phyloP scores from a whole-genome alignment of 2,329 filamentous ascomycete genomes.

The Penicillium sp. region DNA sequence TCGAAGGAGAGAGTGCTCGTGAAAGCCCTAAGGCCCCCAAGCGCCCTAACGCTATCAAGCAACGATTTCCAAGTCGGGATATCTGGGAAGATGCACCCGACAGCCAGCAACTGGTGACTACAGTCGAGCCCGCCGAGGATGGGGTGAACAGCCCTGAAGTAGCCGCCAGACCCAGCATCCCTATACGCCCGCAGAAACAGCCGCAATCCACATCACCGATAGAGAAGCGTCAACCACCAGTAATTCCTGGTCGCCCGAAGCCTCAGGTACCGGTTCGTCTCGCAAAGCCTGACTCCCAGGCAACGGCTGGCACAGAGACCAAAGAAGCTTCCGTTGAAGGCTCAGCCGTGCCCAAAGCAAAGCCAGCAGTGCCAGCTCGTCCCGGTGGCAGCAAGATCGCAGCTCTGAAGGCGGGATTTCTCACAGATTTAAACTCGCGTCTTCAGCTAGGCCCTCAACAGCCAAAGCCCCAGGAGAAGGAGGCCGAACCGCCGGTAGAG shows the following conservation, averaged over 20 bases:
- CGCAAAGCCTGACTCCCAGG: conserved; percentile 49
- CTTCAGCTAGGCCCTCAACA: conserved; percentile 82
- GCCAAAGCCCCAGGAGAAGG: conserved; percentile 70
- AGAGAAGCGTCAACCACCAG: conserved; percentile 53
- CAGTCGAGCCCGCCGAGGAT: conserved; percentile 55
- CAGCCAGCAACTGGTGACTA: conserved; percentile 76
- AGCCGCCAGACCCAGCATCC: conserved; percentile 35
- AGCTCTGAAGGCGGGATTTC: conserved; percentile 84
- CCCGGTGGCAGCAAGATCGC: conserved; percentile 85
- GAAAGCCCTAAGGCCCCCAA: conserved; percentile 27
- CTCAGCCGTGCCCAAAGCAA: conserved; percentile 60
- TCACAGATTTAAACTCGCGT: conserved; percentile 89
- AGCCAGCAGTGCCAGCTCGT: conserved; percentile 78
- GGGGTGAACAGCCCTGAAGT: conserved; percentile 45
- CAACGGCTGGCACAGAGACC: conserved; percentile 21
- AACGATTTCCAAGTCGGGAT: conserved; percentile 86
- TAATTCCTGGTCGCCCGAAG: conserved; percentile 61
- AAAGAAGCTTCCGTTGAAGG: conserved; percentile 35
- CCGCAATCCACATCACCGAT: conserved; percentile 45
- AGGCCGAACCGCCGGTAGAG: conserved; percentile 63
- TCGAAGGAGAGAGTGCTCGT: conserved; percentile 26
- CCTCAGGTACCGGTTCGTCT: conserved; percentile 68
- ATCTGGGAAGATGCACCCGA: conserved; percentile 95
- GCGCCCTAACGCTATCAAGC: conserved; percentile 57
- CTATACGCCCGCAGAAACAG: conserved; percentile 37